Evolutionary conservation across 106 monocot genomes (phyloP).

Genomic region (Apostasia shenzhenica): DNA sequence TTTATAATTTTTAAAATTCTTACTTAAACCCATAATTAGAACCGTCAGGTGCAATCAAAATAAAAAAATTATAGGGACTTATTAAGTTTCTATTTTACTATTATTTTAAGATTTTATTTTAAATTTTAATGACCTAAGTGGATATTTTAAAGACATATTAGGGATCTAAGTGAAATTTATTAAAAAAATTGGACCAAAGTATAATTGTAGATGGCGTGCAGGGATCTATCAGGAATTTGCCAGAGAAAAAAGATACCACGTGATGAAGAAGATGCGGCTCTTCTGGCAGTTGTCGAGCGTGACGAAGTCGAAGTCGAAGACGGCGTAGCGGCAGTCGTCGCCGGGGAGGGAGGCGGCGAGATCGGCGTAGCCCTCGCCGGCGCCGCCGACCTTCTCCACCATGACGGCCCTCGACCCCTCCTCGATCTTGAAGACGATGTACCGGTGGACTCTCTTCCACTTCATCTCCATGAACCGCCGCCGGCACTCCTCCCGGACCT

Average conservation of each 20-base stretch:
- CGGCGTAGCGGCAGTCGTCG: slow-evolving; percentile 65
- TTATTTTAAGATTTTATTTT: no score
- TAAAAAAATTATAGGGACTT: no score
- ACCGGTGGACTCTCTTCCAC: slow-evolving; percentile 50
- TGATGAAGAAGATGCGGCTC: slow-evolving; percentile 75
- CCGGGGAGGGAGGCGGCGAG: slow-evolving; percentile 46
- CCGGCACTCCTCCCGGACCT: slow-evolving; percentile 54
- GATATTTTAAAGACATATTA: no score
- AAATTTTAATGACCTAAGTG: no score
- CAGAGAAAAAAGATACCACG: slow-evolving; percentile 11
- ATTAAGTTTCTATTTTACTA: no score
- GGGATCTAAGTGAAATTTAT: no score
- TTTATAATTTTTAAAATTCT: no score
- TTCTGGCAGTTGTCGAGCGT: slow-evolving; percentile 50
- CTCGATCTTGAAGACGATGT: slow-evolving; percentile 59
- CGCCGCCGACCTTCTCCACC: slow-evolving; percentile 58
- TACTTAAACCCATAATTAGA: no score
- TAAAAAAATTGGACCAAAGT: no score
- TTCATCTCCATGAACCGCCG: slow-evolving; percentile 58
- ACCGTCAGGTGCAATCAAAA: no score
- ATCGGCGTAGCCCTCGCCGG: slow-evolving; percentile 41
- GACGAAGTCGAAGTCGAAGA: slow-evolving; percentile 66
- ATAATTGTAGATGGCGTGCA: no score
- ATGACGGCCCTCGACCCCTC: slow-evolving; percentile 39
- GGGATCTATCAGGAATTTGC: no score